Evolutionary conservation across 768 basidiomycete genomes (phyloP).

Genomic region (Rhizopogon rudus): DNA sequence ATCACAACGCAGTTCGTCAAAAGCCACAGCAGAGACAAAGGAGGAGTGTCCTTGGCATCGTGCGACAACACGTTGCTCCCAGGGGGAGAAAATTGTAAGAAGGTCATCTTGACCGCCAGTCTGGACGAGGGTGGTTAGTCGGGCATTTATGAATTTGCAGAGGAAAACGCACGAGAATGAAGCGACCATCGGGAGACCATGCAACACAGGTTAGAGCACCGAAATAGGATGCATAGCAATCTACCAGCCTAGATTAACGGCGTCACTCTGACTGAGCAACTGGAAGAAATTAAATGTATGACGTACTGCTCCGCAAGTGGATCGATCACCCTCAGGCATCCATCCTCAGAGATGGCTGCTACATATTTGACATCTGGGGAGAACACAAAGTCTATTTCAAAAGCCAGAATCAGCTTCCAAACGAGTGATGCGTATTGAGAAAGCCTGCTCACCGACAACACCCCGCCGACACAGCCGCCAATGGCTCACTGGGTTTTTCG

Average conservation of each 20-base stretch:
- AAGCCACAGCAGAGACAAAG: conserved; percentile 85
- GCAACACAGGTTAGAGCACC: conserved; percentile 85
- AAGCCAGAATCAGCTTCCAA: conserved; percentile 2
- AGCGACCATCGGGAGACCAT: conserved; percentile 95
- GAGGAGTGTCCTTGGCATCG: conserved; percentile 97
- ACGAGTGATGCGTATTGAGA: neutral
- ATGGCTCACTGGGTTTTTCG: conserved; percentile 87
- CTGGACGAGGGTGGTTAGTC: conserved; percentile 31
- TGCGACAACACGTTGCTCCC: conserved; percentile 91
- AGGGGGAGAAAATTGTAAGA: conserved; percentile 89
- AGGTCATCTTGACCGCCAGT: conserved; percentile 98
- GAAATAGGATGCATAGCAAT: conserved; percentile 94
- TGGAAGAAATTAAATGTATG: neutral
- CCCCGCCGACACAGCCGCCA: conserved; percentile 74
- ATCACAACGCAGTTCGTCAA: conserved; percentile 86
- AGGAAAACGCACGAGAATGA: conserved; percentile 59
- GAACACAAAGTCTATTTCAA: conserved; percentile 67
- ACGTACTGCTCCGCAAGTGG: conserved; percentile 79
- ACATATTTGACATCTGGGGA: conserved; percentile 91
- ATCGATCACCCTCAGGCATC: conserved; percentile 86
- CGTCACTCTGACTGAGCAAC: neutral
- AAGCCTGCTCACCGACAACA: conserved; percentile 47
- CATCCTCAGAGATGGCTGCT: conserved; percentile 90
- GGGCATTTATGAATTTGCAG: neutral
- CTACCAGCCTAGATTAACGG: conserved; percentile 59